These are phyloP conservation scores for Pouteria campechiana DNA, from an alignment of 179 eudicot genomes.

Conservation along the genomic window DNA sequence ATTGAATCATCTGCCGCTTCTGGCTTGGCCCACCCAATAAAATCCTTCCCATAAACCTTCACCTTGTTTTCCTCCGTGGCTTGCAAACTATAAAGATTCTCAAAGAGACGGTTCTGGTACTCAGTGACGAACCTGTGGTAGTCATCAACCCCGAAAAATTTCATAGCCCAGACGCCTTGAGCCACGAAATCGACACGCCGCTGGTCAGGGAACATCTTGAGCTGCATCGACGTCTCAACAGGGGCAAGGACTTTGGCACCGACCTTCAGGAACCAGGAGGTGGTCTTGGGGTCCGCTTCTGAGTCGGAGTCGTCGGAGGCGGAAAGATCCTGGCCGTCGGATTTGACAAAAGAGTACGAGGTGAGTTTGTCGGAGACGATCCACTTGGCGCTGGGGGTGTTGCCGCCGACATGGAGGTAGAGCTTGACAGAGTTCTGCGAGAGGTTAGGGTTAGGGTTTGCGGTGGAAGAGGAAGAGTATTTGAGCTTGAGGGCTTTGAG, in stretches of 20 bases:
- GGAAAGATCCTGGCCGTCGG: conserved; percentile 9
- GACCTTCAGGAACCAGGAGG: conserved; percentile 48
- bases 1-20: conserved; percentile 67
- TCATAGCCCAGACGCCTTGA: conserved; percentile 73
- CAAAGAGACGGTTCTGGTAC: conserved; percentile 60
- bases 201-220: conserved; percentile 77
- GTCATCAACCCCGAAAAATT: conserved; percentile 34
- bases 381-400: conserved; percentile 76
- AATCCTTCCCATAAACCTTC: conserved; percentile 70
- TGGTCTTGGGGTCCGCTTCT: background rate
- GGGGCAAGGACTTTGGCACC: conserved; percentile 48
- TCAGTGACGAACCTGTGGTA: conserved; percentile 37
- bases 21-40: conserved; percentile 70
- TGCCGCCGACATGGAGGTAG: conserved; percentile 73
- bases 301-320: conserved; percentile 27
- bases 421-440: conserved; percentile 54
- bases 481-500: conserved; percentile 59
- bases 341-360: conserved; percentile 36
- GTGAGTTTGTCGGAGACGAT: conserved; percentile 38
- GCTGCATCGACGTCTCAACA: conserved; percentile 62
- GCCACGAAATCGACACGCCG: conserved; percentile 58
- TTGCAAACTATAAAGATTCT: conserved; percentile 51
- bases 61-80: conserved; percentile 54
- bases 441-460: conserved; percentile 14
- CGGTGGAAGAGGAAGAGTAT: conserved; percentile 19